Evolutionary conservation across 2,329 filamentous ascomycete species (phyloP).

Genomic region (Fusarium marasasianum): DNA sequence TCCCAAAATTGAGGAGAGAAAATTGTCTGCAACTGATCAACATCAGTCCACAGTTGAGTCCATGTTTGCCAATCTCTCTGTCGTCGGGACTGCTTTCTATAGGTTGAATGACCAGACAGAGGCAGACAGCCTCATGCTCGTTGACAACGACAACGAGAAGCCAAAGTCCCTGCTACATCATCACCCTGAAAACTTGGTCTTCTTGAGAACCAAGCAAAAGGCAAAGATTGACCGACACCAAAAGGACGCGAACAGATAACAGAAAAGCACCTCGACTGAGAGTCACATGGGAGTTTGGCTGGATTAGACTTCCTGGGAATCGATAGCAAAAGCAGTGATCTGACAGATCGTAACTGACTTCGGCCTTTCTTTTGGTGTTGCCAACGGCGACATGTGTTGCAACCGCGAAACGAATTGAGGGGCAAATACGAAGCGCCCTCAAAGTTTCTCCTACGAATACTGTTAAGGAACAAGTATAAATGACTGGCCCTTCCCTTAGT

Average conservation of each 20-base stretch:
- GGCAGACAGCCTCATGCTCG: neutral
- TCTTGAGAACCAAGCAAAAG: accelerated
- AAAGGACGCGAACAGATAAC: neutral
- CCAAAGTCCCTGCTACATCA: accelerated
- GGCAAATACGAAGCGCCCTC: accelerated
- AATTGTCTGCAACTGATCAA: neutral
- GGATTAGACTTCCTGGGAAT: too few relatives aligned
- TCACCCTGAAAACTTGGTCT: neutral
- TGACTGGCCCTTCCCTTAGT: accelerated
- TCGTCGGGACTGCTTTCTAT: neutral
- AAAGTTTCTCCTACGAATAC: neutral
- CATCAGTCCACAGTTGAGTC: neutral
- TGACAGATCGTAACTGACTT: neutral
- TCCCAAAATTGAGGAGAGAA: accelerated
- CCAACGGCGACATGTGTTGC: too few relatives aligned
- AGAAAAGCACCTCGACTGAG: neutral
- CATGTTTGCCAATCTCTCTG: neutral
- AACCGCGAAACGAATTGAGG: accelerated
- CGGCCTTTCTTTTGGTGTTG: neutral
- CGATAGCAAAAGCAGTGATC: accelerated
- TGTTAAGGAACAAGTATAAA: neutral
- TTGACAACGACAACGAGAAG: neutral
- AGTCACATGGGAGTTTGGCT: neutral
- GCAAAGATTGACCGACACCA: neutral
- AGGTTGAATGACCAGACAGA: neutral